phyloP scores from a whole-genome alignment of 768 basidiomycete species.

The Podaxis pistillaris region DNA sequence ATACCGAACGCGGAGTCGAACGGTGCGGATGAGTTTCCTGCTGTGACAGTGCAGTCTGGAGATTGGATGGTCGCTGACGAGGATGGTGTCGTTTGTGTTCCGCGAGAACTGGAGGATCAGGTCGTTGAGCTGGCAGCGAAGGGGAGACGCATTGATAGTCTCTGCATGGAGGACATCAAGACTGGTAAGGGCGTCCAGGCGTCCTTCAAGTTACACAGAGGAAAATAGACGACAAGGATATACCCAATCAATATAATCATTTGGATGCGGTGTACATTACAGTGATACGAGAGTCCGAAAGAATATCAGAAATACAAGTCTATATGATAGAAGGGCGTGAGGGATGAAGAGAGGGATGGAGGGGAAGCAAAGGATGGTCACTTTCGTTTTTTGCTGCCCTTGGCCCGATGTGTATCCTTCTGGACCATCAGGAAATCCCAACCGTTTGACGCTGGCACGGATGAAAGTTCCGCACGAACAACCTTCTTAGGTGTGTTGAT shows the following conservation, averaged over 20 bases:
- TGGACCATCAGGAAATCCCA: slow-evolving; percentile 4
- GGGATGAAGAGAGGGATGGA: neutral
- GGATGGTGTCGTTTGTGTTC: slow-evolving; percentile 87
- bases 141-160: slow-evolving; percentile 64
- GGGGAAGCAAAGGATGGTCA: neutral
- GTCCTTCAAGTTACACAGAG: slow-evolving; percentile 77
- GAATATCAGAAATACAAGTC: neutral
- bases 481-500: neutral
- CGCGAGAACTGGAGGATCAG: slow-evolving; percentile 45
- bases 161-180: slow-evolving; percentile 72
- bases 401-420: neutral
- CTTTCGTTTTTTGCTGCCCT: slow-evolving; percentile 4
- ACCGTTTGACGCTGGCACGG: neutral
- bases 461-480: neutral
- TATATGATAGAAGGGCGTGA: neutral
- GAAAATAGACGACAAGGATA: slow-evolving; percentile 28
- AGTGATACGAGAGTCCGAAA: neutral
- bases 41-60: slow-evolving; percentile 62
- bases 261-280: neutral
- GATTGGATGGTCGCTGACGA: slow-evolving; percentile 87
- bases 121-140: slow-evolving; percentile 59
- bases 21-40: slow-evolving; percentile 44
- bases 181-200: slow-evolving; percentile 72
- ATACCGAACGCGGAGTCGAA: neutral
- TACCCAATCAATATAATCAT: neutral